phyloP scores from a whole-genome alignment of 768 basidiomycete genomes.

The Phallus indusiatus region DNA sequence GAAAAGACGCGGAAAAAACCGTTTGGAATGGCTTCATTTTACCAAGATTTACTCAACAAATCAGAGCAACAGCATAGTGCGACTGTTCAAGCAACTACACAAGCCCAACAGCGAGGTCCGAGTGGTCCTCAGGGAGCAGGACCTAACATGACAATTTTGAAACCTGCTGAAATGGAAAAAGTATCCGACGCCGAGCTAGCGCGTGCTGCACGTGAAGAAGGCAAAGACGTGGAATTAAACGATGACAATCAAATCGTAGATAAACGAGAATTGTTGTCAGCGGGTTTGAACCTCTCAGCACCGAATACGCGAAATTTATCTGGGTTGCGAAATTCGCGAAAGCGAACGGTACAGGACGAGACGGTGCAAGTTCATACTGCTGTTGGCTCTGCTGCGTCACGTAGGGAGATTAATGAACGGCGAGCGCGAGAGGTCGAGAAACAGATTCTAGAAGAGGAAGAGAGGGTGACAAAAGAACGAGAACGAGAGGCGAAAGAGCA shows the following conservation, averaged over 20 bases:
- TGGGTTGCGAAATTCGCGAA: conserved; percentile 12
- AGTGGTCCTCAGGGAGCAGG: conserved; percentile 47
- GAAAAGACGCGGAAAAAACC: conserved; percentile 48
- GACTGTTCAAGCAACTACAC: conserved; percentile 63
- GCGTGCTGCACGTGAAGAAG: conserved; percentile 55
- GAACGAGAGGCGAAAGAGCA: conserved; percentile 53
- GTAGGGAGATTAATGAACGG: conserved; percentile 76
- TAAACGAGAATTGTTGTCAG: conserved; percentile 83
- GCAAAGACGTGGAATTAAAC: conserved; percentile 85
- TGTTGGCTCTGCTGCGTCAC: conserved; percentile 72
- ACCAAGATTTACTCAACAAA: conserved; percentile 67
- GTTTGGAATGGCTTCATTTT: conserved; percentile 83
- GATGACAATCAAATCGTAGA: conserved; percentile 98
- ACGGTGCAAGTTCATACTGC: conserved; percentile 52
- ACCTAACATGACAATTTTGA: conserved; percentile 68
- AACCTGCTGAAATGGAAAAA: conserved; percentile 53
- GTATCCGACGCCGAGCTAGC: conserved; percentile 71
- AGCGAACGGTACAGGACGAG: conserved; percentile 19
- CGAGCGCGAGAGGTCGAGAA: conserved; percentile 65
- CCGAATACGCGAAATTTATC: conserved; percentile 72
- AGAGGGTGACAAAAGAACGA: conserved; percentile 46
- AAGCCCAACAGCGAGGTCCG: conserved; percentile 23
- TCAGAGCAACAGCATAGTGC: conserved; percentile 79
- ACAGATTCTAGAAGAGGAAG: conserved; percentile 71
- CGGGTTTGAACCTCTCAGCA: conserved; percentile 85